phyloP scores from a whole-genome alignment of 805 yeast genomes.

The Zygosaccharomyces kombuchaensis region DNA sequence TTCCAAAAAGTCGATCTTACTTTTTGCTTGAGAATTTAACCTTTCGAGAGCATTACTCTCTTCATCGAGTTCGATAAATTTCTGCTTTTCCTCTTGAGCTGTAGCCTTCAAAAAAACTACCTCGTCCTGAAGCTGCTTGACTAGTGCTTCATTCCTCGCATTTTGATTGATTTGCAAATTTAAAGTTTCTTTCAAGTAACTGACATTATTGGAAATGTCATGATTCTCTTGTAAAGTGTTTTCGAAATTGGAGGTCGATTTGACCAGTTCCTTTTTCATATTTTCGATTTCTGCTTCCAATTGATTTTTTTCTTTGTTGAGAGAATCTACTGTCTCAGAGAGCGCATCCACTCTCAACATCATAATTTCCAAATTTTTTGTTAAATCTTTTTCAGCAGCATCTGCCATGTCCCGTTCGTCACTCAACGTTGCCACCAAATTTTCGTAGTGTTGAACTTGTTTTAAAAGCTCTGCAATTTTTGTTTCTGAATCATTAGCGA shows the following conservation, averaged over 20 bases:
- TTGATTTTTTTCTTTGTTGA: constrained; percentile 59
- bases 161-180: constrained; percentile 31
- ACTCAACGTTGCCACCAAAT: constrained; percentile 39
- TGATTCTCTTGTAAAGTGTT: constrained; percentile 22
- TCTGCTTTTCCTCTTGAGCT: constrained; percentile 44
- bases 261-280: constrained; percentile 40
- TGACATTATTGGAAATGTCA: constrained; percentile 20
- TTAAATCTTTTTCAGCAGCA: constrained; percentile 43
- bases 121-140: constrained; percentile 35
- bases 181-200: constrained; percentile 30
- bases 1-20: constrained; percentile 45
- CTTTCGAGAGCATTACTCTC: constrained; percentile 63
- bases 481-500: constrained; percentile 38
- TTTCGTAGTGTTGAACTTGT: constrained; percentile 42
- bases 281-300: constrained; percentile 47
- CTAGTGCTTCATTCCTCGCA: constrained; percentile 34
- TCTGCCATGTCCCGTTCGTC: constrained; percentile 41
- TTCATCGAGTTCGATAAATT: constrained; percentile 53
- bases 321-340: constrained; percentile 54
- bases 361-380: constrained; percentile 43
- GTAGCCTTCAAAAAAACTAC: constrained; percentile 32
- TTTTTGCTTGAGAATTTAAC: constrained; percentile 47
- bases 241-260: constrained; percentile 23
- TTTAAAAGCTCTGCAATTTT: constrained; percentile 39
- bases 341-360: constrained; percentile 52